Evolutionary conservation across 1,284 basidiomycete genomes (phyloP).

Genomic region (Pterulicium gracile): DNA sequence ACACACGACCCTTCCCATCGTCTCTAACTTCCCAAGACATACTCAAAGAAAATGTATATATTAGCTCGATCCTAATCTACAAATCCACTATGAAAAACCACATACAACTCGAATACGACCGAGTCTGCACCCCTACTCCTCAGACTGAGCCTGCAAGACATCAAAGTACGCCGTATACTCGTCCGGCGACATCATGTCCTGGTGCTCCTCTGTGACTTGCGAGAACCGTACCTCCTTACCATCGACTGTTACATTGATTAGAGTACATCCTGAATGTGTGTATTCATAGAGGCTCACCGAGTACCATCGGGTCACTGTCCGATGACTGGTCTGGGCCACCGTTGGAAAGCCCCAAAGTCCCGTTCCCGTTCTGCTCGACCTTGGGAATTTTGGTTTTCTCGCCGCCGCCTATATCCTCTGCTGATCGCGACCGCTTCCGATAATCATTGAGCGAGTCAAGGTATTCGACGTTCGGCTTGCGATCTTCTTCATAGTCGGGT

Average conservation of each 20-base stretch:
- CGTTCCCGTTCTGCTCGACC: conserved; percentile 21
- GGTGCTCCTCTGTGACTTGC: conserved; percentile 71
- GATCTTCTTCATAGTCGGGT: conserved; percentile 56
- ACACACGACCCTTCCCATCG: no score
- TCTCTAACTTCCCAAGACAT: no score
- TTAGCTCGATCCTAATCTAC: no score
- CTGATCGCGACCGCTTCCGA: conserved; percentile 58
- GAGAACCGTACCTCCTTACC: conserved; percentile 59
- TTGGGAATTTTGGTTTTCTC: conserved; percentile 38
- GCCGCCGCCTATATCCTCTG: conserved; percentile 38
- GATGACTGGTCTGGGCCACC: conserved; percentile 13
- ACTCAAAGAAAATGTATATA: no score
- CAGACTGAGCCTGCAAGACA: conserved; percentile 26
- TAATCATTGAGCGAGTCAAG: conserved; percentile 58
- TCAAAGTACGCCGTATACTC: conserved; percentile 75
- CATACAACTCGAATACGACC: no score
- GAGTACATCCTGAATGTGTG: conserved; percentile 6
- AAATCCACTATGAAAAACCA: no score
- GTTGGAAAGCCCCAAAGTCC: conserved; percentile 10
- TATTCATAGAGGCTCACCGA: conserved; percentile 34
- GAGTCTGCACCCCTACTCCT: no score
- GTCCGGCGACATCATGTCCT: conserved; percentile 76
- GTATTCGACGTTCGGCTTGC: conserved; percentile 51
- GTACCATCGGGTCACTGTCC: conserved; percentile 47
- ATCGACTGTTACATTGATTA: conserved; percentile 36